These are phyloP conservation scores for Cichorium intybus DNA, from an alignment of 140 eudicot species.

Conservation along the genomic window DNA sequence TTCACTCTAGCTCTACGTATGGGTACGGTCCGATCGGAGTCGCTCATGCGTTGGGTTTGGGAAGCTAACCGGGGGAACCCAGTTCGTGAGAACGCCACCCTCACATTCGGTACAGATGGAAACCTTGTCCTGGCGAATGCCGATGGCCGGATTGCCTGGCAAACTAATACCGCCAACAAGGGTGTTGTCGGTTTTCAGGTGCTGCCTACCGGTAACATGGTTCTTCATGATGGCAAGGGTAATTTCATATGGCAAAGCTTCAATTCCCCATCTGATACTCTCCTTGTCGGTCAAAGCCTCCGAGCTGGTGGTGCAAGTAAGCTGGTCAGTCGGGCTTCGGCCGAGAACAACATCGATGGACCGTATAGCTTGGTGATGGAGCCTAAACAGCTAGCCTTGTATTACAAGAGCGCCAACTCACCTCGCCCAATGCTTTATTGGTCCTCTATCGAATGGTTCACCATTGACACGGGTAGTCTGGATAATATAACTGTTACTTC, in stretches of 20 bases:
- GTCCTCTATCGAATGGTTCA: background rate
- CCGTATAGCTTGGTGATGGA: conserved; percentile 19
- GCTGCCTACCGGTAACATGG: conserved; percentile 24
- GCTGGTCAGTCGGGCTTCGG: conserved; percentile 20
- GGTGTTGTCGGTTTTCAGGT: conserved; percentile 21
- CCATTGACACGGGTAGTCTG: background rate
- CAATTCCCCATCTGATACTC: conserved; percentile 19
- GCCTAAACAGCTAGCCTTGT: background rate
- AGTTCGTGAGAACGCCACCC: conserved; percentile 17
- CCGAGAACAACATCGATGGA: background rate
- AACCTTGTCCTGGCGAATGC: conserved; percentile 19
- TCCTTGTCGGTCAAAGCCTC: conserved; percentile 25
- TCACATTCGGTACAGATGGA: conserved; percentile 14
- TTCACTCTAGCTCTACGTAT: conserved; percentile 21
- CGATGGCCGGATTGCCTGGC: conserved; percentile 18
- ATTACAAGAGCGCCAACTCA: conserved; percentile 12
- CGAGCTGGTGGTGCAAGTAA: background rate
- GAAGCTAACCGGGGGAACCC: conserved; percentile 30
- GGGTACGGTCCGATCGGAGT: conserved; percentile 4
- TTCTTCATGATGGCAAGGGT: conserved; percentile 17
- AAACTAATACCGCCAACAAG: conserved; percentile 21
- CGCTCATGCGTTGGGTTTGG: conserved; percentile 20
- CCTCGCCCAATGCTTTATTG: conserved; percentile 17
- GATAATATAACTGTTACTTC: background rate
- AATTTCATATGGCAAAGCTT: conserved; percentile 32